Evolutionary conservation across 768 basidiomycete species (phyloP).

Genomic region (Suillus brevipes): DNA sequence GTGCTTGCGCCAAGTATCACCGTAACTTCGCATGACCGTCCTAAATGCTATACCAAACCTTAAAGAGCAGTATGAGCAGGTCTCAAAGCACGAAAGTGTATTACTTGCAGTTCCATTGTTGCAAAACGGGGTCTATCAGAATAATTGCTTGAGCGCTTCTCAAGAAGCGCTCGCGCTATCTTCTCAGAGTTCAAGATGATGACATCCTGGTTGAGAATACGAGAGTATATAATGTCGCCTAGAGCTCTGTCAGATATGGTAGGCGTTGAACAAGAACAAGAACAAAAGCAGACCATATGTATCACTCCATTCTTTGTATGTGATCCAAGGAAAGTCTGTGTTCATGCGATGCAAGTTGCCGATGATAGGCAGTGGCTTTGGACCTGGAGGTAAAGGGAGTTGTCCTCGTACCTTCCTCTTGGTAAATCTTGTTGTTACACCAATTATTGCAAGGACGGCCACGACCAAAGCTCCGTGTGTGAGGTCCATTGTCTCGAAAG

Average conservation of each 20-base stretch:
- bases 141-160: slow-evolving; percentile 43
- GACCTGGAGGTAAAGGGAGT: slow-evolving; percentile 50
- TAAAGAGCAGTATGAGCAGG: slow-evolving; percentile 16
- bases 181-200: slow-evolving; percentile 42
- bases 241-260: not conserved
- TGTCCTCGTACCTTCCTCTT: slow-evolving; percentile 4
- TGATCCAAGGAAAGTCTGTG: slow-evolving; percentile 29
- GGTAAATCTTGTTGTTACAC: not conserved
- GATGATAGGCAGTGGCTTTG: slow-evolving; percentile 43
- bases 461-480: not conserved
- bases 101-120: slow-evolving; percentile 40
- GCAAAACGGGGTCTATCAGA: slow-evolving; percentile 38
- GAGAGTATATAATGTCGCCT: slow-evolving; percentile 46
- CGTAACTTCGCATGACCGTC: slow-evolving; percentile 37
- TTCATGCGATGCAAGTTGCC: slow-evolving; percentile 49
- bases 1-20: slow-evolving; percentile 32
- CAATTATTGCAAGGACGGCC: not conserved
- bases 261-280: not conserved
- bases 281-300: slow-evolving; percentile 20
- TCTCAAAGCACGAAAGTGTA: not conserved
- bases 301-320: slow-evolving; percentile 25
- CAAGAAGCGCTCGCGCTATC: slow-evolving; percentile 41
- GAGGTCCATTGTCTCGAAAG: not conserved
- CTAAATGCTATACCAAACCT: slow-evolving; percentile 42
- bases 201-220: slow-evolving; percentile 42